phyloP scores from a whole-genome alignment of 1,284 basidiomycete species.

The Ustilago bromivora region DNA sequence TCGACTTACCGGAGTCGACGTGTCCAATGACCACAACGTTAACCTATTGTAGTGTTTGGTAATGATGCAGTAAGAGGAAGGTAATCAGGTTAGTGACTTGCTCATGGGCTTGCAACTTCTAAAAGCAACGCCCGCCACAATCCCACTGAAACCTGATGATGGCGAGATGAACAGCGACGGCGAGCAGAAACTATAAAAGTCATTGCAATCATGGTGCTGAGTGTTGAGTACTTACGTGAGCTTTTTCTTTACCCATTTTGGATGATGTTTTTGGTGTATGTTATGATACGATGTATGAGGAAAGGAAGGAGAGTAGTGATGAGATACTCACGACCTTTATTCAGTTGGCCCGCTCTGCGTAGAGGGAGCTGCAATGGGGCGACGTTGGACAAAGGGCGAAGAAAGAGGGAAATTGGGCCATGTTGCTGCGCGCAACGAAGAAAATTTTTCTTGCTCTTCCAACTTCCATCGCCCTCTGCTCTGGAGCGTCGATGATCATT shows the following conservation, averaged over 20 bases:
- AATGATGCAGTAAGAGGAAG: not conserved
- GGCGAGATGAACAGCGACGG: conserved; percentile 1
- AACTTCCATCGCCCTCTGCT: conserved; percentile 39
- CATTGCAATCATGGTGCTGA: not conserved
- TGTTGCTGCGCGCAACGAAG: conserved; percentile 31
- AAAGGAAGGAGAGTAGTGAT: conserved; percentile 36
- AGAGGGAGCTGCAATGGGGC: conserved; percentile 3
- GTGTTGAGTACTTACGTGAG: conserved; percentile 53
- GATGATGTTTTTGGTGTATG: conserved; percentile 43
- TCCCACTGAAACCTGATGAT: not conserved
- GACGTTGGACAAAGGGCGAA: conserved; percentile 7
- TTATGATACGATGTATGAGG: conserved; percentile 55
- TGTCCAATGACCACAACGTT: conserved; percentile 70
- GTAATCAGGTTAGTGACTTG: conserved; percentile 18
- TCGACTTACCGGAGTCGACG: conserved; percentile 82
- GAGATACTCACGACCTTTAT: conserved; percentile 34
- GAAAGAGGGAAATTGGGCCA: conserved; percentile 11
- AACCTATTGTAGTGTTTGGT: conserved; percentile 52
- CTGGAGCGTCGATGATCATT: conserved; percentile 28
- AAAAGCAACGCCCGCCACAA: not conserved
- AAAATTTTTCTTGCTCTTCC: conserved; percentile 47
- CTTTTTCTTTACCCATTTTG: conserved; percentile 65
- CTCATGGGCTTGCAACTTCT: not conserved
- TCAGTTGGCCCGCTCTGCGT: conserved; percentile 19
- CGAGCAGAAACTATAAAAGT: not conserved